Percentiles rank a stretch among this genome's conserved stretches.
phyloP scores from a whole-genome alignment of 352 stramenopile species.

The Poterioochromonas sp. region DNA sequence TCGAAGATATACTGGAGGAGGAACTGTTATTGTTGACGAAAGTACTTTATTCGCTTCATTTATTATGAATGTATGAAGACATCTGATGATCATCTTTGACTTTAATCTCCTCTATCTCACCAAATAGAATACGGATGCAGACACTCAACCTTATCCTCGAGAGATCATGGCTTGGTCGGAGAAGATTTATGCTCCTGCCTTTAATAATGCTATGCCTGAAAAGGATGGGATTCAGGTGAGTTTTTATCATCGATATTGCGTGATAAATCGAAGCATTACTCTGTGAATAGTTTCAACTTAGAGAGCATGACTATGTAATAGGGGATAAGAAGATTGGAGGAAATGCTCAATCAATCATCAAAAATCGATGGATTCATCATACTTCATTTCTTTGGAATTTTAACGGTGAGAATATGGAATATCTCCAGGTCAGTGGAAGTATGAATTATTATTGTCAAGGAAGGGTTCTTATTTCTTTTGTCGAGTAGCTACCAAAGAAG shows the following conservation, averaged over 20 bases:
- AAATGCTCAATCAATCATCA: slow-evolving; percentile 64
- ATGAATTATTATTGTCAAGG: slow-evolving; percentile 56
- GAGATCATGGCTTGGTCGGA: slow-evolving; percentile 48
- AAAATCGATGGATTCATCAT: slow-evolving; percentile 78
- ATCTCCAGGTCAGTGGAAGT: slow-evolving; percentile 43
- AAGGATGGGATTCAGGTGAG: not conserved
- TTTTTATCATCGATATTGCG: not conserved
- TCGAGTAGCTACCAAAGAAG: slow-evolving; percentile 51
- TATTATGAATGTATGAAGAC: slow-evolving; percentile 59
- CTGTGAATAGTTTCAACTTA: slow-evolving; percentile 46
- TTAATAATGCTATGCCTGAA: slow-evolving; percentile 30
- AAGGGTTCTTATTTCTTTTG: slow-evolving; percentile 65
- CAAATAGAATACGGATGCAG: not conserved
- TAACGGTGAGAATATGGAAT: slow-evolving; percentile 46
- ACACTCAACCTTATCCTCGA: slow-evolving; percentile 38
- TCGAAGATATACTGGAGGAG: slow-evolving; percentile 78
- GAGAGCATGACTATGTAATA: slow-evolving; percentile 87
- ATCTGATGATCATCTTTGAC: not conserved
- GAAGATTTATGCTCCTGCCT: slow-evolving; percentile 44
- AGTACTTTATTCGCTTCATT: slow-evolving; percentile 81
- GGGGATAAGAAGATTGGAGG: slow-evolving; percentile 70
- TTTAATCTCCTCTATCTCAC: not conserved
- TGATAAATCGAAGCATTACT: not conserved
- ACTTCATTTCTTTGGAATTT: slow-evolving; percentile 91
- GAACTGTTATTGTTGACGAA: slow-evolving; percentile 81